phyloP scores from a whole-genome alignment of 2,329 filamentous ascomycete species.

The Cladosporium austrohemisphaericum region DNA sequence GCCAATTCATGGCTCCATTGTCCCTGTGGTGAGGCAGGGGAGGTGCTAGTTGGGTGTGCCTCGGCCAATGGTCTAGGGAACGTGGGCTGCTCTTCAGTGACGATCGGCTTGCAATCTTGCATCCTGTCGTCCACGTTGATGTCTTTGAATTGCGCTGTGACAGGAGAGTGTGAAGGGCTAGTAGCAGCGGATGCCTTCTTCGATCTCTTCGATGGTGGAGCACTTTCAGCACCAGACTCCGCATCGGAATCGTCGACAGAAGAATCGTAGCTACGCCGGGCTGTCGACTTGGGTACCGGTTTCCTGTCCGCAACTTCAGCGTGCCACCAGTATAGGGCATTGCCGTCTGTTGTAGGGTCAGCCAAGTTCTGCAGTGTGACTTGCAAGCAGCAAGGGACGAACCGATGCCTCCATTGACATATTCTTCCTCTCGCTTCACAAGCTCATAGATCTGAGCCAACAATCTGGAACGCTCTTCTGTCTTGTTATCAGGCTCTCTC shows the following conservation, averaged over 20 bases:
- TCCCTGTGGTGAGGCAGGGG: not conserved
- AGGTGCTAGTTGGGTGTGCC: not conserved
- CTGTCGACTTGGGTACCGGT: not conserved
- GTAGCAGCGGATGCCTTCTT: conserved; percentile 1
- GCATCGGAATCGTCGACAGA: conserved; percentile 1
- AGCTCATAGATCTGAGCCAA: conserved; percentile 21
- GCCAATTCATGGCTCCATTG: too few relatives aligned
- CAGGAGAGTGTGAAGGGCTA: not conserved
- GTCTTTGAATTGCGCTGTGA: not conserved
- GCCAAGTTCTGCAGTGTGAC: conserved; percentile 5
- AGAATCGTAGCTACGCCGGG: not conserved
- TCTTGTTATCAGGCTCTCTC: conserved; percentile 19
- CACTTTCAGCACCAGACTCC: not conserved
- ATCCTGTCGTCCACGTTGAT: not conserved
- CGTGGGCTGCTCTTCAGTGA: not conserved
- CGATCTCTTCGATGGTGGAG: not conserved
- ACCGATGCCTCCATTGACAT: conserved; percentile 18
- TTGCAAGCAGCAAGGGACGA: not conserved
- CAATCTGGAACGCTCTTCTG: conserved; percentile 14
- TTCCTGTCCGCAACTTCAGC: not conserved
- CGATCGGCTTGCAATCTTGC: conserved; percentile 1
- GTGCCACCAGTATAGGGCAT: not conserved
- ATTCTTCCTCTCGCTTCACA: conserved; percentile 22
- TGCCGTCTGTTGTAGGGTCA: conserved; percentile 19
- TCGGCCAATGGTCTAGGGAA: not conserved